phyloP scores from a whole-genome alignment of 2,329 filamentous ascomycete species.

The Fusarium begoniae region DNA sequence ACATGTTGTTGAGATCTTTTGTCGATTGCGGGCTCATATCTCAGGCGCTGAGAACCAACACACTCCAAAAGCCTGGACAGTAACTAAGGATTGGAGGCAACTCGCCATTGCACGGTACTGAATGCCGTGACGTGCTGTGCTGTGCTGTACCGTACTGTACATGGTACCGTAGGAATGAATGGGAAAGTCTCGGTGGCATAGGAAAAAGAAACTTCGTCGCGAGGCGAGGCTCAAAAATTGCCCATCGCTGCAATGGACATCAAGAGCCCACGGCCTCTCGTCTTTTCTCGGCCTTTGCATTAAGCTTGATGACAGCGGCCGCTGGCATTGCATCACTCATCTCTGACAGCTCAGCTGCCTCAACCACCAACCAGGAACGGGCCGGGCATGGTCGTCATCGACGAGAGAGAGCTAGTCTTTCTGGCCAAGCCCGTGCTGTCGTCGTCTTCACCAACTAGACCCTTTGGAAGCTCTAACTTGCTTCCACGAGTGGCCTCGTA shows the following conservation, averaged over 20 bases:
- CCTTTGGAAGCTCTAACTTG: neutral
- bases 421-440: neutral
- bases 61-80: neutral
- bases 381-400: conserved; percentile 7
- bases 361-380: conserved; percentile 24
- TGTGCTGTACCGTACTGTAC: neutral
- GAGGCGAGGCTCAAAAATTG: neutral
- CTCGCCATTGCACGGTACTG: neutral
- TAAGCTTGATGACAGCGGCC: conserved; percentile 3
- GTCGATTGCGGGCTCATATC: conserved; percentile 27
- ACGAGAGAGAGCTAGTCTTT: neutral
- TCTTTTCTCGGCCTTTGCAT: neutral
- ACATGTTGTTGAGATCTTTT: neutral
- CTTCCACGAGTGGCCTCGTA: neutral
- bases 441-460: neutral
- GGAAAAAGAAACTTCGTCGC: neutral
- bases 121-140: neutral
- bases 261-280: neutral
- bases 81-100: neutral
- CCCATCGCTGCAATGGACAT: neutral
- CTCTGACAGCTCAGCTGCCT: conserved; percentile 25
- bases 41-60: conserved; percentile 27
- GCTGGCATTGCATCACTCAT: neutral
- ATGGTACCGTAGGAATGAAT: neutral
- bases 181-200: neutral